phyloP scores from a whole-genome alignment of 495 filamentous ascomycete species.

The Penicillium soppii region DNA sequence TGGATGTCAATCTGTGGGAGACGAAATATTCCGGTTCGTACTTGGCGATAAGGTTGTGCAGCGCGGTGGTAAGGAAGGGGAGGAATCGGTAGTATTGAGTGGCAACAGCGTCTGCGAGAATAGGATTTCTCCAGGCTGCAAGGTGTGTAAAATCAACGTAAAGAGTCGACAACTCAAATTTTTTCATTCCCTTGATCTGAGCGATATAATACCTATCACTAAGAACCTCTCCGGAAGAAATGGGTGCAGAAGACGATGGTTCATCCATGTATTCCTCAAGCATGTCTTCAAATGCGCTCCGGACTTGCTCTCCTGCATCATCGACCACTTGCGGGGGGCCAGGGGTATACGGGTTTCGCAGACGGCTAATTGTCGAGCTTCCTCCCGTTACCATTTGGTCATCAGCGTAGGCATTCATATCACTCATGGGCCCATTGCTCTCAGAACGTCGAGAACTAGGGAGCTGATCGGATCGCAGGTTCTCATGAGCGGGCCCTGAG shows the following conservation, averaged over 20 bases:
- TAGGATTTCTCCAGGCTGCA: constrained; percentile 63
- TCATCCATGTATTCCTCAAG: constrained; percentile 85
- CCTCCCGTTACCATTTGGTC: constrained; percentile 59
- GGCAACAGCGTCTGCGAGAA: constrained; percentile 78
- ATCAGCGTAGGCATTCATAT: constrained; percentile 55
- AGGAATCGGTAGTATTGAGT: constrained; percentile 93
- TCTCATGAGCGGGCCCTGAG: constrained; percentile 36
- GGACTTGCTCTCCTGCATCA: constrained; percentile 78
- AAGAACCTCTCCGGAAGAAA: constrained; percentile 68
- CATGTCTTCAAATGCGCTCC: constrained; percentile 82
- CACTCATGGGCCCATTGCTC: constrained; percentile 55
- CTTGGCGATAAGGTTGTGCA: constrained; percentile 92
- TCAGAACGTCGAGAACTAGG: constrained; percentile 51
- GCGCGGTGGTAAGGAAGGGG: constrained; percentile 82
- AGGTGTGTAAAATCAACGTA: constrained; percentile 97
- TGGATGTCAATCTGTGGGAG: constrained; percentile 78
- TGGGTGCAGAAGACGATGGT: constrained; percentile 66
- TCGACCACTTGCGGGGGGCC: constrained; percentile 85
- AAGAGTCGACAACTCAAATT: constrained; percentile 86
- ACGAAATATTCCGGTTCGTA: constrained; percentile 93
- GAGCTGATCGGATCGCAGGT: constrained; percentile 40
- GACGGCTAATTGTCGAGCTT: constrained; percentile 55
- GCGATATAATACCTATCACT: constrained; percentile 96
- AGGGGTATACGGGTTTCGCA: constrained; percentile 58
- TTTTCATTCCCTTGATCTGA: constrained; percentile 86